Base-by-base conservation (phyloP, 768 basidiomycete species). In the Serendipita vermifera region DNA sequence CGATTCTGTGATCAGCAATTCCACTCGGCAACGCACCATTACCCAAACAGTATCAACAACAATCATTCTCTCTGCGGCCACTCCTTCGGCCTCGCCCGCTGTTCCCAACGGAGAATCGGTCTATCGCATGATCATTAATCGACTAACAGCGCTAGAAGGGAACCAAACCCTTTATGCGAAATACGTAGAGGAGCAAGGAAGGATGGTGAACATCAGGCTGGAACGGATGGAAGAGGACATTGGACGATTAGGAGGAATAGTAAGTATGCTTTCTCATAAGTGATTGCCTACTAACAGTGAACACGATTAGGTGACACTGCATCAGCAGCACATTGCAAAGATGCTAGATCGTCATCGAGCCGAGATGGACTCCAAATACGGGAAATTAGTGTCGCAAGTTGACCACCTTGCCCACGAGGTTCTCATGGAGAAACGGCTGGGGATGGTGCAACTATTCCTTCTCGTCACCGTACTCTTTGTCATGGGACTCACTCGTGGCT, bases 101-200 rank as follows among this genome's bases (percentile, higher is more conserved):
- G 26, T 48, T 38, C 46, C 68, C 0, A 75, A 77, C 11, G 88
- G 87, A 22, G 96, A 99, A 66, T 93, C 90, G 1, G 92, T 99
- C 61, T 98, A 96, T 63, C 84, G 91, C 5, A 88, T 85, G 11
- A 99, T 98, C 62, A 93, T 93, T 81, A 94, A 96, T 62, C 83
- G 92, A 5, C 75, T 99, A 9, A 78, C 80, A 2, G 78, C 80
- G 4, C 76, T 98, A 13, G 93, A 98, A 67, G 77, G 77, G 6
- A 96, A 93, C 62, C 85, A 91, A 46, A 88, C 88, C 0, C 73
- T 97, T 3, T 84, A 88, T 39, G 77, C 82, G 20, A 69, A 81
- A 15, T 98, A 96, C 65, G 82, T 96, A 11, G 91, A 92, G 62
- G 90, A 93, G 64, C 94, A 98, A 64, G 85, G 82, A 0, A 68